Evolutionary conservation across 2,329 filamentous ascomycete species (phyloP), one percentile per base, ranked within the genome.

Genomic region (Dichotomopilus funicola): DNA sequence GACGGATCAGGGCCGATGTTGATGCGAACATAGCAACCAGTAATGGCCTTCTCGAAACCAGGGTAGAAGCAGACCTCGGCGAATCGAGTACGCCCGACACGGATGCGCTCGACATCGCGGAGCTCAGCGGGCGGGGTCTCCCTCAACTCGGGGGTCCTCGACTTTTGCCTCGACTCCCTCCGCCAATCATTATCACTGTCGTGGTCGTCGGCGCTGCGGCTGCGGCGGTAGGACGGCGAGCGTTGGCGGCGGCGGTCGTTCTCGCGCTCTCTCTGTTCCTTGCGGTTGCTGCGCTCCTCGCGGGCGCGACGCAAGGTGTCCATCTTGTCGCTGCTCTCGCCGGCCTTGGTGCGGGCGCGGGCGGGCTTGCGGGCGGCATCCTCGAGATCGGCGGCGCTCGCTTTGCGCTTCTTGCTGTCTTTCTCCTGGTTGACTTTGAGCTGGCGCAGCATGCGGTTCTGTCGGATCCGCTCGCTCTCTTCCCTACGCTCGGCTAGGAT

Each of bases 31-130:
- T 88, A 99, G 70, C 91, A 95, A 51, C 90, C 90, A 12, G 78
- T 83, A 65, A 96, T 88, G 35, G 87, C 80, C 7, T 87, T 75
- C 54, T 95, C 88, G 63, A 99, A 96, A 4, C 86, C 86, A 9
- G 94, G 94, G 63, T 91, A 92, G 74, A 95, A 96, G 77, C 91
- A 96, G 54, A 96, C 87, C 66, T 92, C 85, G 6, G 88, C 87
- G 69, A 99, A 96, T 66, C 91, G 88, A 62, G 82, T 87, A 59
- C 94, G 83, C 49, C 91, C 89, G 56, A 99, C 81, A 55, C 90
- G 84, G 52, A 92, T 83, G 50, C 89, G 83, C 67, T 97, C 88
- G 61, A 92, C 84, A 69, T 97, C 90, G n/a, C 79, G 80, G 19
- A 96, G 75, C 38, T 87, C 83, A 1, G 88, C 83, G 33, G 85